Evolutionary conservation across 2,329 filamentous ascomycete genomes (phyloP).

Genomic region (Elsinoe perseae): DNA sequence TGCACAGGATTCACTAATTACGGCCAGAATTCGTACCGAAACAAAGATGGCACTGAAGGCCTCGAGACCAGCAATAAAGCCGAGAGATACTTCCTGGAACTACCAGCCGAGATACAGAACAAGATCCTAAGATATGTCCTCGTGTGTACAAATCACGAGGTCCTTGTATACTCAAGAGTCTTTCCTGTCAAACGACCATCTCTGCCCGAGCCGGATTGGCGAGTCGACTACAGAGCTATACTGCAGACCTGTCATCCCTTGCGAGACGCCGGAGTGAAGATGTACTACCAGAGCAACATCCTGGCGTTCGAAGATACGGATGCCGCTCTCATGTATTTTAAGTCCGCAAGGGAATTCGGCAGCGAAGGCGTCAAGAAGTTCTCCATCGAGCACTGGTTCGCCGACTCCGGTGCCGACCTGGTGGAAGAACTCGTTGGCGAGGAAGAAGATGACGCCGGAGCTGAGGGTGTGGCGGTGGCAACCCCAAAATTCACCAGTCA

Average conservation of each 20-base stretch:
- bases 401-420: background rate
- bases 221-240: background rate
- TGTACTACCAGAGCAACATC: conserved; percentile 1
- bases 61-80: background rate
- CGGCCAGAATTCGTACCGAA: background rate
- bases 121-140: background rate
- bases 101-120: background rate
- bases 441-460: background rate
- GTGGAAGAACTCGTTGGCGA: background rate
- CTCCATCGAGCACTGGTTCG: background rate
- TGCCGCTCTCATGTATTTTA: background rate
- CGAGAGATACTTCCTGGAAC: background rate
- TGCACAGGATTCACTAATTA: background rate
- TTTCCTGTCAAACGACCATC: background rate
- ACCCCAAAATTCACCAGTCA: background rate
- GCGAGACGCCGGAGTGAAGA: background rate
- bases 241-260: background rate
- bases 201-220: background rate
- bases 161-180: background rate
- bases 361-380: background rate
- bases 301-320: background rate
- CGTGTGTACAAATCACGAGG: background rate
- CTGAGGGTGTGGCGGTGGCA: background rate
- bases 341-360: background rate
- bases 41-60: background rate